A percentile compares a stretch with the other conserved stretches of the same genome.
Conservation (phyloP, 257 asterid genomes). For the Misopates orontium region DNA sequence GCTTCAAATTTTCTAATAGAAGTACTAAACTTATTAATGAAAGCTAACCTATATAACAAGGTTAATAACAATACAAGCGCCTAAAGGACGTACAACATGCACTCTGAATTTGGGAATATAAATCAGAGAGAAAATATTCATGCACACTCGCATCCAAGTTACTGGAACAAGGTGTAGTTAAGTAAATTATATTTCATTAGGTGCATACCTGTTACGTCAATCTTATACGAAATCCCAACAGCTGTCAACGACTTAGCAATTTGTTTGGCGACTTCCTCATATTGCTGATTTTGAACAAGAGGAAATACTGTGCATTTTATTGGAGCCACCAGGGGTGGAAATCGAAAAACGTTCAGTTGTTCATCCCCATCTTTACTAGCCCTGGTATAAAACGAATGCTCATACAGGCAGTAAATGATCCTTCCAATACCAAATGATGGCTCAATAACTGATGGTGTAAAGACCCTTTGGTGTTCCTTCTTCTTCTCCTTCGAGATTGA, state of each 20-base stretch:
- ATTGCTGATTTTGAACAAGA: constrained; percentile 76
- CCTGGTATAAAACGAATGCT: constrained; percentile 78
- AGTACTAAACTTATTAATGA: no score
- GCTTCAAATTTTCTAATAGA: no score
- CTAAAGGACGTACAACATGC: no score
- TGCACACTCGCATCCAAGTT: neutral
- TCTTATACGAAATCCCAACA: constrained; percentile 71
- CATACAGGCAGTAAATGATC: constrained; percentile 81
- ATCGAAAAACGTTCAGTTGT: constrained; percentile 73
- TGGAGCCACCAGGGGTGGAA: constrained; percentile 82
- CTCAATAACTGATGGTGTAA: constrained; percentile 89
- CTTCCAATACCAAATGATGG: constrained; percentile 92
- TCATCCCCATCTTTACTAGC: constrained; percentile 78
- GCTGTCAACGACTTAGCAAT: constrained; percentile 64
- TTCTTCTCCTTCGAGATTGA: constrained; percentile 64
- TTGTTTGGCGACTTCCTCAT: constrained; percentile 62
- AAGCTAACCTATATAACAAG: no score
- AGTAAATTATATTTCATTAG: constrained; percentile 2
- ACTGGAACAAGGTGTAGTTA: neutral
- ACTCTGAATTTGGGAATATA: no score
- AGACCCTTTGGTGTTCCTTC: constrained; percentile 83
- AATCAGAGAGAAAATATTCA: neutral
- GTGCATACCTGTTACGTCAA: constrained; percentile 72
- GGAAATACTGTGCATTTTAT: constrained; percentile 93
- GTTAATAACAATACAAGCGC: no score